Conservation (phyloP, 2,329 filamentous ascomycete species). For the Lizonia empirigonia region DNA sequence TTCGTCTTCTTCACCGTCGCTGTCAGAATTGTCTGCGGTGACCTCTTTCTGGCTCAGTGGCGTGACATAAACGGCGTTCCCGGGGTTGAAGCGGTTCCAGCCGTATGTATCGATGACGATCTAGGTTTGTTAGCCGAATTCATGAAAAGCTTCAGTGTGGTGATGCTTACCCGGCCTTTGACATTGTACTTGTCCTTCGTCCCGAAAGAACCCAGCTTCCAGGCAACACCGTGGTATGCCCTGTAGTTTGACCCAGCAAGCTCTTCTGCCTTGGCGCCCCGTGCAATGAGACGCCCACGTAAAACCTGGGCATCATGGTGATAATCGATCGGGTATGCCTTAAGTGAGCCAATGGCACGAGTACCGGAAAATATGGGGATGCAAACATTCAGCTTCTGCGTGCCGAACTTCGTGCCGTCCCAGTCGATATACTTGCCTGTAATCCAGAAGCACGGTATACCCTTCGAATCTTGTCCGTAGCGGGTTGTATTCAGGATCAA, state of each 20-base stretch:
- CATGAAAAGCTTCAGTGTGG: constrained; percentile 41
- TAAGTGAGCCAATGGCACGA: constrained; percentile 76
- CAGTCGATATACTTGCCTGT: constrained; percentile 38
- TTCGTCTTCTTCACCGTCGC: constrained; percentile 16
- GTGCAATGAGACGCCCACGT: constrained; percentile 70
- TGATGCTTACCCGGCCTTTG: constrained; percentile 15
- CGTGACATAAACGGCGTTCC: constrained; percentile 47
- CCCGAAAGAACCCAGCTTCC: constrained; percentile 27
- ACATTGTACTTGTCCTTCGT: constrained; percentile 33
- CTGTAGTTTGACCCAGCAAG: constrained; percentile 78
- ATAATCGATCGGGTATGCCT: constrained; percentile 77
- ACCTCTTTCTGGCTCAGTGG: constrained; percentile 43
- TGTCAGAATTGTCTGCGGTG: constrained; percentile 8
- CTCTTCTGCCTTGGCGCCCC: constrained; percentile 80
- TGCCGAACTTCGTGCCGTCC: constrained; percentile 42
- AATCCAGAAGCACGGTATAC: constrained; percentile 27
- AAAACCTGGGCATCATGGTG: constrained; percentile 72
- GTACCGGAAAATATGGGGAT: constrained; percentile 69
- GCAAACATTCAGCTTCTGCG: constrained; percentile 24
- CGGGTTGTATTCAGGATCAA: constrained; percentile 20
- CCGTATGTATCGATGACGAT: constrained; percentile 60
- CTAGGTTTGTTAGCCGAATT: constrained; percentile 38
- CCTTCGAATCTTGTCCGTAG: constrained; percentile 25
- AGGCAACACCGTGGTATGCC: constrained; percentile 72
- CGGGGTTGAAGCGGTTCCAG: constrained; percentile 58